Percentiles rank a stretch among this genome's conserved stretches.
Conservation (phyloP, 139 green algal species). For the Asterochloris erici region DNA sequence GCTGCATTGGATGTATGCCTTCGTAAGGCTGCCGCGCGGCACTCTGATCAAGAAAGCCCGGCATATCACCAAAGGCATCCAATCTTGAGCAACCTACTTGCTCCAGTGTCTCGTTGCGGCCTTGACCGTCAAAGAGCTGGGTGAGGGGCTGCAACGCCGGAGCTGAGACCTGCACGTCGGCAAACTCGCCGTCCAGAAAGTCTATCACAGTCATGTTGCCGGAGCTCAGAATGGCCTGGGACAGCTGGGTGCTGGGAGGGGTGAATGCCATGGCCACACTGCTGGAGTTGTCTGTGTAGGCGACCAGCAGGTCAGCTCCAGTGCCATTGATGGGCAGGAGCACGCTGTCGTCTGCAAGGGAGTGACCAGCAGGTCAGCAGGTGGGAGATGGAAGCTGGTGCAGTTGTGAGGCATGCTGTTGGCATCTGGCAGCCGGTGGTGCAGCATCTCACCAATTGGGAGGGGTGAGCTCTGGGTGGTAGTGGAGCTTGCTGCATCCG, state of each 20-base stretch:
- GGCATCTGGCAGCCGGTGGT: too few relatives aligned
- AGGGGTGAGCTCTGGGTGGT: neutral
- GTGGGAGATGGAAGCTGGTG: neutral
- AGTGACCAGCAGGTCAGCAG: neutral
- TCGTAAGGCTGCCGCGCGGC: neutral
- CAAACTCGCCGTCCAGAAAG: neutral
- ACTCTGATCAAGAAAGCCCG: neutral
- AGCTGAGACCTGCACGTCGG: neutral
- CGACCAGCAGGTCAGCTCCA: slow-evolving; percentile 4
- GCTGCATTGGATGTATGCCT: neutral
- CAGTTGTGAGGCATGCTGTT: neutral
- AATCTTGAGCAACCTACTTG: neutral
- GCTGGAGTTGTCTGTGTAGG: slow-evolving; percentile 4
- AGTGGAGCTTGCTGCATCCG: slow-evolving; percentile 5
- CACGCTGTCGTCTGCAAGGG: slow-evolving; percentile 4
- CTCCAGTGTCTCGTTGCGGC: neutral
- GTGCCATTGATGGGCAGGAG: neutral
- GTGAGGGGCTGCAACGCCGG: neutral
- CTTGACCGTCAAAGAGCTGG: neutral
- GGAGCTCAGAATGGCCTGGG: neutral
- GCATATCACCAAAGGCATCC: too few relatives aligned
- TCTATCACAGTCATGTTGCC: neutral
- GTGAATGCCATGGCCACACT: slow-evolving; percentile 2
- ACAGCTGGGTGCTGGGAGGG: neutral
- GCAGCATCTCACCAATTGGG: too few relatives aligned